Base-by-base conservation (phyloP, 108 stramenopile species). In the Heterococcus sp. region DNA sequence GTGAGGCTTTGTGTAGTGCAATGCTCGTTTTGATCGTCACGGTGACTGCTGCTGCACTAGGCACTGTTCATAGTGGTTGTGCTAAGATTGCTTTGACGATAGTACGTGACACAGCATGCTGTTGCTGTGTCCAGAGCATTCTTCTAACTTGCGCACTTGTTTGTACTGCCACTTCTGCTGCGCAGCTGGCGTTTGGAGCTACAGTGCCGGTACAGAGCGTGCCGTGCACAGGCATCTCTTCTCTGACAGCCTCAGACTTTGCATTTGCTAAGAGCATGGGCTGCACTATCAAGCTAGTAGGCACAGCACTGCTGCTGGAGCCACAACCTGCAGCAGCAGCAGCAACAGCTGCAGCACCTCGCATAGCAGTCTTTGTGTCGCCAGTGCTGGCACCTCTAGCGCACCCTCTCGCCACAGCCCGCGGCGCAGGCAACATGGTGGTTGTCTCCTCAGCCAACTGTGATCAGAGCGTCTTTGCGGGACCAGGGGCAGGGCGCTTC, bases 251-350 rank as follows among this genome's bases (percentile, higher is more conserved):
- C 3, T 87, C 92, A 3, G 94, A 94, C 74, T 94, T 94, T 84
- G 92, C 86, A 31, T 80, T 71, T 31, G 78, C 78, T 38, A 80
- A 80, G 78, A 71, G 82, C 28, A 84, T 95, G 86, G 86, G 87
- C 4, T 92, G 92, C 83, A 96, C 94, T 11, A 94, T 96, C 90
- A 96, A 96, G 87, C 86, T 96, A 28, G 66, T 95, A 21, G 95
- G 94, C 5, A 92, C 92, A 2, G 93, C 93, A n/a, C 76, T 85
- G 21, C 85, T 92, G 66, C n/a, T n/a, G n/a, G n/a, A n/a, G n/a
- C n/a, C n/a, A n/a, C n/a, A n/a, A n/a, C n/a, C n/a, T n/a, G n/a
- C n/a, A n/a, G 71, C 88, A 32, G 86, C 91, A 8, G 73, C 87
- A 28, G 75, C 78, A 68, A 21, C 34, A 21, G 79, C 72, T 32